Evolutionary conservation across 2,329 filamentous ascomycete species (phyloP).

Genomic region (Pyricularia sp.): DNA sequence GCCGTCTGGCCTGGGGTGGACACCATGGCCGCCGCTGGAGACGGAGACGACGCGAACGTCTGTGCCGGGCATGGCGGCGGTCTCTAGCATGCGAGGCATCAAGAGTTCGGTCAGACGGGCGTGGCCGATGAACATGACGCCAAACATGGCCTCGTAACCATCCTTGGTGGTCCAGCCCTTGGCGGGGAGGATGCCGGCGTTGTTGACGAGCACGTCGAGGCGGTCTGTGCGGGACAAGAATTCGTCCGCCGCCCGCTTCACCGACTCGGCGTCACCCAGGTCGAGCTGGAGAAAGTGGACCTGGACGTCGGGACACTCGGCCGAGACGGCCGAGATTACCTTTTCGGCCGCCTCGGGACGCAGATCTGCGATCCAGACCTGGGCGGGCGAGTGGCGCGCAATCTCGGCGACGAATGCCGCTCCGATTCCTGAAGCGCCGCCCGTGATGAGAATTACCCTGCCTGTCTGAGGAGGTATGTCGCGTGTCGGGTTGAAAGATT

Average conservation of each 20-base stretch:
- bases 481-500: neutral
- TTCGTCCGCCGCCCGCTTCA: constrained; percentile 24
- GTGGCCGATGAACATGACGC: constrained; percentile 33
- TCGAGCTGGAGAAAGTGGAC: constrained; percentile 27
- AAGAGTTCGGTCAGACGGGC: constrained; percentile 26
- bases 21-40: constrained; percentile 8
- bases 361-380: neutral
- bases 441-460: neutral
- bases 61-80: constrained; percentile 6
- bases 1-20: constrained; percentile 7
- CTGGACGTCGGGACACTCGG: constrained; percentile 4
- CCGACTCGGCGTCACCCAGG: constrained; percentile 28
- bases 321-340: neutral
- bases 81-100: constrained; percentile 13
- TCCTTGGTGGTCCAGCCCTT: constrained; percentile 22
- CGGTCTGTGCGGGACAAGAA: constrained; percentile 19
- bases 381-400: neutral
- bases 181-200: constrained; percentile 29
- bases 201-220: constrained; percentile 32
- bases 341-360: neutral
- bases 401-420: neutral
- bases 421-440: neutral
- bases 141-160: constrained; percentile 34
- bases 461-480: neutral
- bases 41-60: constrained; percentile 16